Evolutionary conservation across 2,329 filamentous ascomycete genomes (phyloP).

Genomic region (Fusarium nelsonii): DNA sequence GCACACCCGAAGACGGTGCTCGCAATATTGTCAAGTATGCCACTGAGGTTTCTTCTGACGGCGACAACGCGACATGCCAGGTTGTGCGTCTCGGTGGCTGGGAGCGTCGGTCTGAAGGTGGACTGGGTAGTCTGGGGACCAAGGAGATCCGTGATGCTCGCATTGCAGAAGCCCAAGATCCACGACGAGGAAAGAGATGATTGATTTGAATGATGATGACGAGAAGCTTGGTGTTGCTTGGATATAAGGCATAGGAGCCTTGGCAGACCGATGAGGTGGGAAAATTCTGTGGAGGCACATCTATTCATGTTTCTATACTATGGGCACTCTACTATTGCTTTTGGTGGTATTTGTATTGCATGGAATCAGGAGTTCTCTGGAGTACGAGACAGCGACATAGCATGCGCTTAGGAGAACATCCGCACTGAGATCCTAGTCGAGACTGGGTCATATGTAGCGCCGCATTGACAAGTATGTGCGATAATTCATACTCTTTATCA

Average conservation of each 20-base stretch:
- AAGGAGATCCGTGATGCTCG: slow-evolving; percentile 91
- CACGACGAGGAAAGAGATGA: slow-evolving; percentile 73
- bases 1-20: slow-evolving; percentile 88
- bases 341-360: slow-evolving; percentile 40
- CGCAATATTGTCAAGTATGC: slow-evolving; percentile 86
- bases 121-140: slow-evolving; percentile 87
- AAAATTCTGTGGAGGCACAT: slow-evolving; percentile 4
- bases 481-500: slow-evolving; percentile 17
- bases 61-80: slow-evolving; percentile 77
- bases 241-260: not conserved
- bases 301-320: slow-evolving; percentile 27
- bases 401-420: slow-evolving; percentile 23
- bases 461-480: slow-evolving; percentile 16
- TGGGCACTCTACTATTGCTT: slow-evolving; percentile 19
- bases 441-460: slow-evolving; percentile 12
- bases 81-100: slow-evolving; percentile 76
- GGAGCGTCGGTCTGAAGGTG: slow-evolving; percentile 83
- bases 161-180: slow-evolving; percentile 83
- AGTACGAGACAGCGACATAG: slow-evolving; percentile 30
- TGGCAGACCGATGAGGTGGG: not conserved
- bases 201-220: not conserved
- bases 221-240: slow-evolving; percentile 12
- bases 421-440: slow-evolving; percentile 16
- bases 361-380: slow-evolving; percentile 44
- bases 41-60: slow-evolving; percentile 79